These are phyloP conservation scores for Scutellaria galericulata DNA, from an alignment of 257 asterid species.

Conservation along the genomic window DNA sequence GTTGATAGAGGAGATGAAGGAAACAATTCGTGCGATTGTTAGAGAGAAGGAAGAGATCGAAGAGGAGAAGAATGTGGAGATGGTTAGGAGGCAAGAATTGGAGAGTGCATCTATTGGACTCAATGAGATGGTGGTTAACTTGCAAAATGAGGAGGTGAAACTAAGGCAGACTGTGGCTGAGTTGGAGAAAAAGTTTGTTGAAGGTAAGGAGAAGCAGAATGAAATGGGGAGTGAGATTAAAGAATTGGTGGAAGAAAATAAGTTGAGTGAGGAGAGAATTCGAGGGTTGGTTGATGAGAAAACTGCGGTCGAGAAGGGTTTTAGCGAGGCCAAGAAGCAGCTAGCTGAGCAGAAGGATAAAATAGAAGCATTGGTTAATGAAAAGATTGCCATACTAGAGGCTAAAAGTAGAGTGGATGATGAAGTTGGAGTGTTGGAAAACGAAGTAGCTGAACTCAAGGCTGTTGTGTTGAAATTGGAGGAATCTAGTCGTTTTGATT, in stretches of 20 bases:
- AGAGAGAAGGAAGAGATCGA: constrained; percentile 57
- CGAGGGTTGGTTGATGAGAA: constrained; percentile 55
- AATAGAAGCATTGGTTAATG: constrained; percentile 45
- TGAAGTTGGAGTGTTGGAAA: constrained; percentile 52
- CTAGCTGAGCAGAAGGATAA: constrained; percentile 43
- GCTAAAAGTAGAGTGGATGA: constrained; percentile 45
- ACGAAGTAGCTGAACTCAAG: constrained; percentile 47
- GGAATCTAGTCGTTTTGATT: constrained; percentile 35
- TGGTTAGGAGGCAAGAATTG: constrained; percentile 48
- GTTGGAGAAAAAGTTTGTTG: constrained; percentile 62
- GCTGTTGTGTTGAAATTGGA: constrained; percentile 44
- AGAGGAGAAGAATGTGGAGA: constrained; percentile 52
- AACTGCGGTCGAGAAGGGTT: constrained; percentile 46
- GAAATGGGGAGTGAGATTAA: constrained; percentile 54
- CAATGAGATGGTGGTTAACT: constrained; percentile 47
- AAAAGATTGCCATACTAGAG: constrained; percentile 48
- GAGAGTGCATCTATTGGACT: constrained; percentile 52
- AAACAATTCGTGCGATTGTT: constrained; percentile 36
- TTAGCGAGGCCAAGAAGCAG: constrained; percentile 41
- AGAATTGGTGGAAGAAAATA: constrained; percentile 50
- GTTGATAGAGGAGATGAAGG: constrained; percentile 47
- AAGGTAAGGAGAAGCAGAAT: constrained; percentile 55
- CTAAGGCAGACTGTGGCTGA: constrained; percentile 46
- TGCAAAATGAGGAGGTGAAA: constrained; percentile 49
- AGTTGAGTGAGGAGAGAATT: constrained; percentile 46